Conservation (phyloP, 2,329 filamentous ascomycete species). For the Fusarium compactum region DNA sequence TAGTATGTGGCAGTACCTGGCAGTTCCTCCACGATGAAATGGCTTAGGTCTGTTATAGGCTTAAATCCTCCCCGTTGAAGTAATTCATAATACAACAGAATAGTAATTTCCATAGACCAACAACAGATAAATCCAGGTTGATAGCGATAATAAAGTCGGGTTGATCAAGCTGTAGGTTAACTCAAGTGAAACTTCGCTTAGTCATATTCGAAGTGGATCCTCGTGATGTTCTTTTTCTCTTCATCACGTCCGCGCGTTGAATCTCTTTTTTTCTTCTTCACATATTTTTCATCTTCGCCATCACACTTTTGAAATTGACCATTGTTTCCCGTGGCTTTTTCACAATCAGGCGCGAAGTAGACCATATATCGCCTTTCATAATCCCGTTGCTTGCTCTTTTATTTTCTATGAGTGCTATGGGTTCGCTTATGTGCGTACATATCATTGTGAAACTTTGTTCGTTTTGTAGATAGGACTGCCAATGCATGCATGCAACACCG, state of each 20-base stretch:
- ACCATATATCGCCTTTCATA: constrained; percentile 68
- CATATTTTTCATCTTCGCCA: constrained; percentile 61
- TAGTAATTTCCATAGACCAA: neutral
- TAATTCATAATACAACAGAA: neutral
- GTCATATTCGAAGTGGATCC: constrained; percentile 40
- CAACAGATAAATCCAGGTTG: neutral
- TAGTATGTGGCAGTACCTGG: no score
- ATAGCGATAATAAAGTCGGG: neutral
- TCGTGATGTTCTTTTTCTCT: constrained; percentile 11
- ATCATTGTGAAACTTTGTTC: constrained; percentile 1
- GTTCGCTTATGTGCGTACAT: constrained; percentile 75
- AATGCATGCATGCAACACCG: neutral
- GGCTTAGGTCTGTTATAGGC: neutral
- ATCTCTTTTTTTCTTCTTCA: constrained; percentile 51
- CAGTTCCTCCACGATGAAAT: neutral
- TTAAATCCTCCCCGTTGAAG: neutral
- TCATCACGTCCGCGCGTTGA: constrained; percentile 16
- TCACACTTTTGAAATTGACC: constrained; percentile 53
- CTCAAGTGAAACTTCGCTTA: constrained; percentile 26
- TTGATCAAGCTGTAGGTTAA: neutral
- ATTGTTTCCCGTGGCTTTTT: constrained; percentile 56
- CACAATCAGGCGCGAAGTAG: constrained; percentile 65
- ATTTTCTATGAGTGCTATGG: constrained; percentile 61
- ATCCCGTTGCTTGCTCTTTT: constrained; percentile 65
- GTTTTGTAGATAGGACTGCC: constrained; percentile 13